Conservation (phyloP, 805 yeast species). For the Ogataea saltuana region DNA sequence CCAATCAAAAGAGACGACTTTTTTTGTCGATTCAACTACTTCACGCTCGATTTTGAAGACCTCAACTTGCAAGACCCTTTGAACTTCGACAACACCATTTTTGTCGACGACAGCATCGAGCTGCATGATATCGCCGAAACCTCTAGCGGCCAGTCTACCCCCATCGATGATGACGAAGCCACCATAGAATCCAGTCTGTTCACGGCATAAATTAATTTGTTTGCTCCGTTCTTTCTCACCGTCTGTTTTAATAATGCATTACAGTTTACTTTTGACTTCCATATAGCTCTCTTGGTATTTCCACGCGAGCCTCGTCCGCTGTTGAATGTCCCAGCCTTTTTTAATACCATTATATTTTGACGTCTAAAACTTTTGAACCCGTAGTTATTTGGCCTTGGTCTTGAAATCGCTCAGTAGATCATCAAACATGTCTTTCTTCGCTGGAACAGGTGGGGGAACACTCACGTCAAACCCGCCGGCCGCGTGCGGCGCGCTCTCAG, state of each 20-base stretch:
- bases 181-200: conserved; percentile 21
- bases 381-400: conserved; percentile 4
- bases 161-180: conserved; percentile 23
- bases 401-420: conserved; percentile 19
- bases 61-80: conserved; percentile 38
- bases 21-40: conserved; percentile 73
- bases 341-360: not conserved
- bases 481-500: not conserved
- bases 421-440: conserved; percentile 13
- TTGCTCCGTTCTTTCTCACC: not conserved
- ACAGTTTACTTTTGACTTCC: not conserved
- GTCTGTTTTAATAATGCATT: conserved; percentile 1
- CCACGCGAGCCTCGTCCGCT: too few relatives aligned
- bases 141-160: conserved; percentile 25
- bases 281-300: not conserved
- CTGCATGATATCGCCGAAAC: conserved; percentile 21
- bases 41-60: conserved; percentile 39
- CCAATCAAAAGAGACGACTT: conserved; percentile 57
- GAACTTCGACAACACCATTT: conserved; percentile 14
- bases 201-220: conserved; percentile 15
- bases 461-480: not conserved
- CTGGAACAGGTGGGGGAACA: not conserved
- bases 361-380: too few relatives aligned
- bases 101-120: conserved; percentile 16
- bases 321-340: not conserved